These are phyloP conservation scores for Lasiosphaeria hispida DNA, from an alignment of 495 filamentous ascomycete species.

Conservation along the genomic window DNA sequence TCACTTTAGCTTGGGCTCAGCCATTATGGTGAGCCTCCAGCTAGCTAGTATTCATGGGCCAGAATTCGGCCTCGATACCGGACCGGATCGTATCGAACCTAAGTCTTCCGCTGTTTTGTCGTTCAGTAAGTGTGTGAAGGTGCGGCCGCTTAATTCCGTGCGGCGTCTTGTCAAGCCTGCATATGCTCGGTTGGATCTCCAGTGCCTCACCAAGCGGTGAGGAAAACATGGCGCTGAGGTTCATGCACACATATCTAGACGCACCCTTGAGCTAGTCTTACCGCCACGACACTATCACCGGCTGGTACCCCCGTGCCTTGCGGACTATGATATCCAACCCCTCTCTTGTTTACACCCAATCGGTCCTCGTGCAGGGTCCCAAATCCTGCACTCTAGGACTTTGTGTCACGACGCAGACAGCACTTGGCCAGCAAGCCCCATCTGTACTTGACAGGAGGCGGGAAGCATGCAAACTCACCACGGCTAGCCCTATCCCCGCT, in stretches of 20 bases:
- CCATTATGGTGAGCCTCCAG: slow-evolving; percentile 16
- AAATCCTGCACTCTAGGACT: neutral
- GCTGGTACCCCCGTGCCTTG: too few relatives aligned
- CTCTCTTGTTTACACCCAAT: slow-evolving; percentile 6
- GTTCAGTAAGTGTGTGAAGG: neutral
- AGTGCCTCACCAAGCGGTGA: too few relatives aligned
- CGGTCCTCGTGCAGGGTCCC: neutral
- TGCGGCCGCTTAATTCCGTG: neutral
- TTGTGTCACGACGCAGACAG: too few relatives aligned
- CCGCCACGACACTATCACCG: too few relatives aligned
- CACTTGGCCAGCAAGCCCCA: too few relatives aligned
- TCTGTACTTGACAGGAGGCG: too few relatives aligned
- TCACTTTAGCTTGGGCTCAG: slow-evolving; percentile 29
- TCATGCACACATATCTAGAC: too few relatives aligned
- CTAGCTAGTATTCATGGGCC: slow-evolving; percentile 26
- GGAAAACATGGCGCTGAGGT: too few relatives aligned
- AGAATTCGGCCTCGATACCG: slow-evolving; percentile 22
- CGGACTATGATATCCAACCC: neutral
- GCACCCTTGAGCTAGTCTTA: too few relatives aligned
- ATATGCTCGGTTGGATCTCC: neutral
- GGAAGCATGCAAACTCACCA: too few relatives aligned
- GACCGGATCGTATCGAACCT: slow-evolving; percentile 25
- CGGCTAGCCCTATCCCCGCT: too few relatives aligned
- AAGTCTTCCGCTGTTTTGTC: slow-evolving; percentile 11
- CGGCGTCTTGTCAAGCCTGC: neutral